phyloP scores from a whole-genome alignment of 2,329 filamentous ascomycete species.

The Curvularia lunata region DNA sequence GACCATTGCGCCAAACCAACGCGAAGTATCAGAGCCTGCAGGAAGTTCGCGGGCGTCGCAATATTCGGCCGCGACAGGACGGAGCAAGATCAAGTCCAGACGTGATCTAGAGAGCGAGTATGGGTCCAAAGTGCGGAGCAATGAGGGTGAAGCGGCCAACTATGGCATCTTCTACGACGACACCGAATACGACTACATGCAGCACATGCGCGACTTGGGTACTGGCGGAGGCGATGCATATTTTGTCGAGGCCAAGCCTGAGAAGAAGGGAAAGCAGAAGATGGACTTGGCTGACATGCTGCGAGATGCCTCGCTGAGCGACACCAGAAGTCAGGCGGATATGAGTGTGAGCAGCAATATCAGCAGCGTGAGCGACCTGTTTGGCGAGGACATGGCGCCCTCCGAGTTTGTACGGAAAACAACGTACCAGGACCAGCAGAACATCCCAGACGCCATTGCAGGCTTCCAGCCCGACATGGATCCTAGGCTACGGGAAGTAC shows the following conservation, averaged over 20 bases:
- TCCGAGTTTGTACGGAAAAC: conserved; percentile 77
- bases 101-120: conserved; percentile 79
- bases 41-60: conserved; percentile 54
- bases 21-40: conserved; percentile 46
- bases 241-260: conserved; percentile 77
- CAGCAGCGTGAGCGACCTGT: conserved; percentile 57
- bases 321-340: conserved; percentile 50
- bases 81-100: conserved; percentile 68
- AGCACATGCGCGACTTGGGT: conserved; percentile 88
- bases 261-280: conserved; percentile 74
- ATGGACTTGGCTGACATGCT: conserved; percentile 83
- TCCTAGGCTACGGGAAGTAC: conserved; percentile 82
- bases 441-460: conserved; percentile 86
- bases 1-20: conserved; percentile 53
- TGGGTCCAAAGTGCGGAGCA: conserved; percentile 73
- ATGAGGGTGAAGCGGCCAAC: conserved; percentile 95
- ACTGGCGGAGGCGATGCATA: conserved; percentile 70
- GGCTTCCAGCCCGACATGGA: conserved; percentile 99
- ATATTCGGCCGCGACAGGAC: conserved; percentile 52
- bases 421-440: conserved; percentile 91
- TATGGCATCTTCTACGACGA: conserved; percentile 96
- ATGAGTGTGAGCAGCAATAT: conserved; percentile 53
- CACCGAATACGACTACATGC: conserved; percentile 98
- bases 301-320: conserved; percentile 55
- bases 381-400: conserved; percentile 77